A percentile compares a stretch with the other conserved stretches of the same genome.
Evolutionary conservation across 2,329 filamentous ascomycete species (phyloP).

Genomic region (Fusarium continuum): DNA sequence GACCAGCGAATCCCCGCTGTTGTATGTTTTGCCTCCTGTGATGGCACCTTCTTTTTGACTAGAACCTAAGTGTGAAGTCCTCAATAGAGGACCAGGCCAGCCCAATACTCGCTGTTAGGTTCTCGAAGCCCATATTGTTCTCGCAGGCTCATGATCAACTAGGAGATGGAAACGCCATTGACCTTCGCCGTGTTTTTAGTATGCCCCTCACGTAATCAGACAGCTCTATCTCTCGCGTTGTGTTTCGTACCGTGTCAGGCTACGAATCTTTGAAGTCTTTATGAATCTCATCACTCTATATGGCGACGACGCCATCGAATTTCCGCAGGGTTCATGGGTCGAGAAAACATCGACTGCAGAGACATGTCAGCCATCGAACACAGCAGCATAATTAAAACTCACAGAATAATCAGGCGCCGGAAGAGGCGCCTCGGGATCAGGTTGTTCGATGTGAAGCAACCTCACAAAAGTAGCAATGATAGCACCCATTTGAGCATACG

Average conservation of each 20-base stretch:
- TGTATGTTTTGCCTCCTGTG: too few relatives aligned
- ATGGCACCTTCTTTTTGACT: background rate
- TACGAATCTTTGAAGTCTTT: background rate
- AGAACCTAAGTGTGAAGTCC: too few relatives aligned
- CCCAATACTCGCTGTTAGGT: too few relatives aligned
- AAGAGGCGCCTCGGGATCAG: conserved; percentile 66
- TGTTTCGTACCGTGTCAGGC: too few relatives aligned
- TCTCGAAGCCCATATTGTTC: too few relatives aligned
- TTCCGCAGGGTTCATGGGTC: conserved; percentile 36
- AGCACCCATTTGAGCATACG: conserved; percentile 87
- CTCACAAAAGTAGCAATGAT: conserved; percentile 81
- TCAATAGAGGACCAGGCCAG: too few relatives aligned
- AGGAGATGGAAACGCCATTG: too few relatives aligned
- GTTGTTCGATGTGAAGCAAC: conserved; percentile 71
- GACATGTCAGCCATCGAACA: background rate
- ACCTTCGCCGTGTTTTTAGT: too few relatives aligned
- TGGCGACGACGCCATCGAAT: conserved; percentile 31
- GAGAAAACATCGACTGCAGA: conserved; percentile 35
- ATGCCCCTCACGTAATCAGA: background rate
- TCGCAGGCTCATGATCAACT: too few relatives aligned
- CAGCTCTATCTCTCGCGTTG: too few relatives aligned
- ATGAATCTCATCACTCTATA: background rate
- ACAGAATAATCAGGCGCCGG: conserved; percentile 70
- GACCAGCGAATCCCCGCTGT: too few relatives aligned
- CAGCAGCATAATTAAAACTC: conserved; percentile 33